Evolutionary conservation across 805 yeast species (phyloP).

Genomic region (Starmerella kuoi): DNA sequence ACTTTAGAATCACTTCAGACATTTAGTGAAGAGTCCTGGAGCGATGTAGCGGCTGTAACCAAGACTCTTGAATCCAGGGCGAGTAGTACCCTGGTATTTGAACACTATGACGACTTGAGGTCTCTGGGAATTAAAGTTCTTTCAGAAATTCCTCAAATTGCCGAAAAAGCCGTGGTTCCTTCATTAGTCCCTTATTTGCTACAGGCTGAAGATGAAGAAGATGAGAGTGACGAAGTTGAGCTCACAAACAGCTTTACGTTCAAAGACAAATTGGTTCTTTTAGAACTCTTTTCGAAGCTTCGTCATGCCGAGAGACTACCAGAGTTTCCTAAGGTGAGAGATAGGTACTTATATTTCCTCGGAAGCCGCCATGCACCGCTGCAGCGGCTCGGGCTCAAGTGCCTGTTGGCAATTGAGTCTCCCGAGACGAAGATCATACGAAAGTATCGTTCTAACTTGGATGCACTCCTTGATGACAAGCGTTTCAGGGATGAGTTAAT

Average conservation of each 20-base stretch:
- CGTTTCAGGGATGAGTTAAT: slow-evolving; percentile 76
- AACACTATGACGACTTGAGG: slow-evolving; percentile 31
- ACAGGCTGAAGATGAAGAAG: slow-evolving; percentile 23
- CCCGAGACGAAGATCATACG: slow-evolving; percentile 33
- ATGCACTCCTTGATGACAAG: slow-evolving; percentile 67
- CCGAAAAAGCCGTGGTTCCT: slow-evolving; percentile 46
- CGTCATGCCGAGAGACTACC: slow-evolving; percentile 46
- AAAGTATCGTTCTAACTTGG: slow-evolving; percentile 62
- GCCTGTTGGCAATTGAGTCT: slow-evolving; percentile 52
- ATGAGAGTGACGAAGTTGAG: slow-evolving; percentile 10
- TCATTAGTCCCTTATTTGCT: slow-evolving; percentile 47
- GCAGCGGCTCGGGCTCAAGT: slow-evolving; percentile 62
- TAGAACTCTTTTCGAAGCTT: slow-evolving; percentile 54
- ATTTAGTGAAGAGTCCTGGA: not conserved
- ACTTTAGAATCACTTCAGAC: not conserved
- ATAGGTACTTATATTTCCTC: slow-evolving; percentile 42
- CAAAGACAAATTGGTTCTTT: slow-evolving; percentile 31
- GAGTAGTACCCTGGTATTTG: not conserved
- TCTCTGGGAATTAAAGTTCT: slow-evolving; percentile 48
- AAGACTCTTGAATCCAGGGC: slow-evolving; percentile 4
- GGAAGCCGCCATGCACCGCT: slow-evolving; percentile 48
- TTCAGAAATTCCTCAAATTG: slow-evolving; percentile 46
- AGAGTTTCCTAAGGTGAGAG: slow-evolving; percentile 42
- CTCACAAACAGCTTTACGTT: slow-evolving; percentile 4
- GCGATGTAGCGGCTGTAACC: not conserved